Evolutionary conservation across 768 basidiomycete genomes (phyloP).

Genomic region (Termitomyces sp.): DNA sequence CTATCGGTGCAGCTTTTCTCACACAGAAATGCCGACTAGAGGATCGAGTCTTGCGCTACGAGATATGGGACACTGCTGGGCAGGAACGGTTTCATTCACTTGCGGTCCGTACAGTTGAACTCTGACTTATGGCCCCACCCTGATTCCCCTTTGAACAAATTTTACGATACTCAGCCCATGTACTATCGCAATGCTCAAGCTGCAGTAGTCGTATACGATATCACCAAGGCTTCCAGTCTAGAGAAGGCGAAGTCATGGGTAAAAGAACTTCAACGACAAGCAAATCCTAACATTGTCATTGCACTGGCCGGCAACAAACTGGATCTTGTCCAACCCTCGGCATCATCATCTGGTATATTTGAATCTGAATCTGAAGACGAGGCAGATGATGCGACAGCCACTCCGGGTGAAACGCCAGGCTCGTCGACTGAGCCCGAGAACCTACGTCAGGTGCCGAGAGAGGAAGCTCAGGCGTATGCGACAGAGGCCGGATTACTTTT

Average conservation of each 20-base stretch:
- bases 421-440: constrained; percentile 60
- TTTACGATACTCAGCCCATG: too few relatives aligned
- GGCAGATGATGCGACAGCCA: constrained; percentile 88
- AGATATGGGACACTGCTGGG: constrained; percentile 97
- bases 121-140: constrained; percentile 6
- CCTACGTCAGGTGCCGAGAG: constrained; percentile 84
- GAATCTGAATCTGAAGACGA: constrained; percentile 80
- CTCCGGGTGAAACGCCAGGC: constrained; percentile 69
- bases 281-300: constrained; percentile 98
- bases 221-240: constrained; percentile 92
- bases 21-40: constrained; percentile 95
- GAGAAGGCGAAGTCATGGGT: constrained; percentile 99
- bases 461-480: constrained; percentile 96
- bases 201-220: constrained; percentile 97
- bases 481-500: constrained; percentile 92
- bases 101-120: constrained; percentile 53
- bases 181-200: constrained; percentile 98
- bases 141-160: constrained; percentile 10
- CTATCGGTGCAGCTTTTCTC: constrained; percentile 94
- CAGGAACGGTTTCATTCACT: constrained; percentile 98
- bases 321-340: constrained; percentile 74
- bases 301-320: constrained; percentile 98
- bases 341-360: constrained; percentile 45
- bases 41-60: constrained; percentile 89
- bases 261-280: constrained; percentile 97